Evolutionary conservation across 225 moss, liverwort and hornwort genomes (phyloP), one percentile per base, ranked within the genome.

Genomic region (Bryoerythrophyllum caledonicum): DNA sequence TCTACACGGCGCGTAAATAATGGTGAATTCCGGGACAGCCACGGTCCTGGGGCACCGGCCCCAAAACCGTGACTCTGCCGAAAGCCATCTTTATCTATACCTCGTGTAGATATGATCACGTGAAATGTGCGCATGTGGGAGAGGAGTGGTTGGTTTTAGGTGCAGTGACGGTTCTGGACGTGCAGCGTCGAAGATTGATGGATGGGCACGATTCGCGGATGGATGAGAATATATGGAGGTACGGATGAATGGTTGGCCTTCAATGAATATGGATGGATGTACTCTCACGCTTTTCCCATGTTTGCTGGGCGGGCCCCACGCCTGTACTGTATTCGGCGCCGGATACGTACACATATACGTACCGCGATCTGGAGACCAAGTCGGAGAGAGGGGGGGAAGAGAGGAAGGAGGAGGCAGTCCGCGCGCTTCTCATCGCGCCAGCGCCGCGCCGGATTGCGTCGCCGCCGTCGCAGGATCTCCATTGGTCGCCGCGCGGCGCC

Each of bases 1-100:
- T 26, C 12, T 14, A 5, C 14, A 4, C 1, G 1, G 0, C 0
- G 0, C 0, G 0, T 56, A 38, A 4, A 21, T 21, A 2, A 12
- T 63, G 21, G n/a, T 2, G 12, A 0, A 4, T 2, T 38, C 1
- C 1, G 12, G 21, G 5, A 37, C 0, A 12, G 12, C 11, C 1
- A 5, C 21, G 12, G 21, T 63, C n/a, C 5, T 21, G 35, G 37
- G 37, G 21, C 1, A 8, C 5, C 3, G 1, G 1, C 12, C 25
- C 25, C 10, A 25, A 4, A 25, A 25, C 56, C 12, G 10, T 25
- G 0, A 13, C 3, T 56, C 1, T 12, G 1, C 25, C 25, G 1
- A 2, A 56, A 56, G 0, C 7, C 56, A 3, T 10, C 56, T 4
- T 56, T 4, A 56, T 56, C 3, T 25, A 56, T 10, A 0, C 2